A percentile compares a stretch with the other conserved stretches of the same genome.
phyloP scores from a whole-genome alignment of 176 grass and related monocot genomes.

The Puya raimondii region DNA sequence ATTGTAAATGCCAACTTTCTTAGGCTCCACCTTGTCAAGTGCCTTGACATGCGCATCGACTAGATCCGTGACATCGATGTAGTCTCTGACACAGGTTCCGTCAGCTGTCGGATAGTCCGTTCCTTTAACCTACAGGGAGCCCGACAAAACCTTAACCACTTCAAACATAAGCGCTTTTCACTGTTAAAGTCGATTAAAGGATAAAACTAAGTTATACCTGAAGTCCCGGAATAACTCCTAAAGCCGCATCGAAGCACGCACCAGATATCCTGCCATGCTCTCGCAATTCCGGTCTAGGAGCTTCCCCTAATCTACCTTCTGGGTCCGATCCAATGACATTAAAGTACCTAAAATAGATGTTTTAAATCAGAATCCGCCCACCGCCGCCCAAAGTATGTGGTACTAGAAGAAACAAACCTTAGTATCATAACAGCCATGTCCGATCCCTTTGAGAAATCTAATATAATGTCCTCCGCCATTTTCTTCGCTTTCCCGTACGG shows the following conservation, averaged over 20 bases:
- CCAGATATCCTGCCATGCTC: constrained; percentile 88
- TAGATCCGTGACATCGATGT: constrained; percentile 98
- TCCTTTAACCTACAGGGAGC: constrained; percentile 53
- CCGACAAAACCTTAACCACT: neutral
- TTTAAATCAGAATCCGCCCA: neutral
- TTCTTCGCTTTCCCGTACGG: constrained; percentile 97
- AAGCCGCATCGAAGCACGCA: constrained; percentile 81
- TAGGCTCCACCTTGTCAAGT: constrained; percentile 60
- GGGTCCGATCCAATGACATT: constrained; percentile 96
- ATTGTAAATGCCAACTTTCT: constrained; percentile 95
- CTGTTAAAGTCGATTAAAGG: neutral
- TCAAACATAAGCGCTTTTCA: neutral
- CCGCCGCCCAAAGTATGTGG: neutral
- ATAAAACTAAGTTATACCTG: constrained; percentile 38
- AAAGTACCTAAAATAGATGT: constrained; percentile 60
- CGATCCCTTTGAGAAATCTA: constrained; percentile 81
- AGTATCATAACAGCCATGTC: constrained; percentile 97
- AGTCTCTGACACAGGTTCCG: constrained; percentile 87
- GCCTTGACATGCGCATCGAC: constrained; percentile 99
- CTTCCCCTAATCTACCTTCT: constrained; percentile 75
- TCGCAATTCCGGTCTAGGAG: constrained; percentile 81
- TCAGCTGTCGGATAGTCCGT: constrained; percentile 58
- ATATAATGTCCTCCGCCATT: constrained; percentile 97
- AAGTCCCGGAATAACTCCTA: constrained; percentile 60
- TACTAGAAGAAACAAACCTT: constrained; percentile 37